Conservation (phyloP, 2,329 filamentous ascomycete genomes). For the Phyllosticta citribraziliensis region DNA sequence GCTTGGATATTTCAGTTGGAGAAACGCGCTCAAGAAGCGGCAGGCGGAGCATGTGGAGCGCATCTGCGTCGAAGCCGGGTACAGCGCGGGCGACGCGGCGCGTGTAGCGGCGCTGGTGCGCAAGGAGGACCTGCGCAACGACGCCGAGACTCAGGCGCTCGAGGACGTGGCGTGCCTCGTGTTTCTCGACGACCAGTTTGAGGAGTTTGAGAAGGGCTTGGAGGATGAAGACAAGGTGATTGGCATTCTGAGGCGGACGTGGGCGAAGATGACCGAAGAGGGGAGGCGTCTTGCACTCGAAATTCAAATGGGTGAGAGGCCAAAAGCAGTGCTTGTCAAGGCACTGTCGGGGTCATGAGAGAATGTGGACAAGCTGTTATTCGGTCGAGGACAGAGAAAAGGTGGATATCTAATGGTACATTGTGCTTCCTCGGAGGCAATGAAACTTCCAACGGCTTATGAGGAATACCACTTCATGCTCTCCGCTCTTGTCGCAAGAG, state of each 20-base stretch:
- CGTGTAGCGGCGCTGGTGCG: constrained; percentile 62
- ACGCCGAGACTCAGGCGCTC: constrained; percentile 61
- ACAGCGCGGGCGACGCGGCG: constrained; percentile 43
- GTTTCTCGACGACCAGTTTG: constrained; percentile 80
- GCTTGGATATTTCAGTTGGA: constrained; percentile 71
- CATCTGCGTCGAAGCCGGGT: constrained; percentile 45
- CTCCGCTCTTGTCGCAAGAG: neutral
- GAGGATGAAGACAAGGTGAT: constrained; percentile 79
- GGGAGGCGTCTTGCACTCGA: constrained; percentile 25
- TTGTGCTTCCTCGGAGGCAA: neutral
- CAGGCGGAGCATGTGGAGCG: constrained; percentile 52
- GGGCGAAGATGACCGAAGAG: constrained; percentile 30
- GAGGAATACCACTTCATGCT: neutral
- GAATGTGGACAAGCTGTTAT: neutral
- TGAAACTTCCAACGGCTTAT: neutral
- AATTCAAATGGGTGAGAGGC: constrained; percentile 25
- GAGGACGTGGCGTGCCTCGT: constrained; percentile 84
- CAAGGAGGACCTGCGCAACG: constrained; percentile 61
- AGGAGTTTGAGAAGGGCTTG: constrained; percentile 62
- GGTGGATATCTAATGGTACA: neutral
- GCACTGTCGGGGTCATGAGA: neutral
- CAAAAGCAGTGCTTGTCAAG: constrained; percentile 11
- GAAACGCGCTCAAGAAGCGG: constrained; percentile 61
- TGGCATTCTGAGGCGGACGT: constrained; percentile 32
- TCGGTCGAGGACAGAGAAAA: neutral